Percentiles rank a stretch among this genome's conserved stretches.
phyloP scores from a whole-genome alignment of 2,329 filamentous ascomycete species.

The Trichophaea hybrida region DNA sequence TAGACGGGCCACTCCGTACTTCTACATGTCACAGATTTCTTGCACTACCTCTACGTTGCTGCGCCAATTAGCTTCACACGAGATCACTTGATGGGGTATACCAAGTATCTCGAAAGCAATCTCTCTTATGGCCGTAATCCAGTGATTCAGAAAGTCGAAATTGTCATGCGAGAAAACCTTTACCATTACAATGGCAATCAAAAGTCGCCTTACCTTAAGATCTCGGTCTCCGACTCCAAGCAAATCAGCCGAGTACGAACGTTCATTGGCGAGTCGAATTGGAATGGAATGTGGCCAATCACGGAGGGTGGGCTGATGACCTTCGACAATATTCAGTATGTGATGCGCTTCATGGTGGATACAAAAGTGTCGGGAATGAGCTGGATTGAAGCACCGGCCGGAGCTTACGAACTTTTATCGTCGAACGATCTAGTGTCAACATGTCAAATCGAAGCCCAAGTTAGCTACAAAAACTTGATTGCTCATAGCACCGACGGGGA shows the following conservation, averaged over 20 bases:
- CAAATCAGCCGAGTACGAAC: slow-evolving; percentile 61
- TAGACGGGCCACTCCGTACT: slow-evolving; percentile 74
- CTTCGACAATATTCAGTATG: slow-evolving; percentile 91
- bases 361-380: slow-evolving; percentile 92
- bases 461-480: slow-evolving; percentile 69
- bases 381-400: slow-evolving; percentile 74
- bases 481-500: slow-evolving; percentile 81
- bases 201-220: slow-evolving; percentile 82
- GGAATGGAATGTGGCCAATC: slow-evolving; percentile 75
- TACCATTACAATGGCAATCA: slow-evolving; percentile 90
- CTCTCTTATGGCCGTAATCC: slow-evolving; percentile 54
- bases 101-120: slow-evolving; percentile 63
- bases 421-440: slow-evolving; percentile 61
- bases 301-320: slow-evolving; percentile 62
- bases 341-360: slow-evolving; percentile 95
- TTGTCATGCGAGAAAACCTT: slow-evolving; percentile 78
- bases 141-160: slow-evolving; percentile 63
- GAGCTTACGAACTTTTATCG: slow-evolving; percentile 11
- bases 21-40: slow-evolving; percentile 87
- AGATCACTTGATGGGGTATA: slow-evolving; percentile 64
- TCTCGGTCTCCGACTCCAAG: slow-evolving; percentile 82
- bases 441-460: slow-evolving; percentile 86
- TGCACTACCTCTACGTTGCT: slow-evolving; percentile 88
- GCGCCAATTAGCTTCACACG: slow-evolving; percentile 70
- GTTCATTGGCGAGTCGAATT: slow-evolving; percentile 66